These are phyloP conservation scores for Aspergillus fijiensis DNA, from an alignment of 2,329 filamentous ascomycete species.

Conservation along the genomic window DNA sequence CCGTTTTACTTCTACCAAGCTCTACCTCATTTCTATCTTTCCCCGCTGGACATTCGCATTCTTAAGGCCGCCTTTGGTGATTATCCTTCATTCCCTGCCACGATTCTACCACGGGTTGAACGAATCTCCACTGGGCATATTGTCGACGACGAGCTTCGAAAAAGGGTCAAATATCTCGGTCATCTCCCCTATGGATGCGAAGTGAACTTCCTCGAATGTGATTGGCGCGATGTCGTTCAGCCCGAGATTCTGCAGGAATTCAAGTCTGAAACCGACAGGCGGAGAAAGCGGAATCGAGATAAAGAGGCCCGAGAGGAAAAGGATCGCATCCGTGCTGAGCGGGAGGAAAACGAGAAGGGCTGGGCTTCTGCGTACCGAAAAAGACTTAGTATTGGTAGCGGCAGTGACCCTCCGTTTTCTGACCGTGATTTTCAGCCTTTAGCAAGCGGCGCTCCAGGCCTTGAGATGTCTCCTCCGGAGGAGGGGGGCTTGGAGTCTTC, in stretches of 20 bases:
- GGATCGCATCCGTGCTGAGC: constrained; percentile 77
- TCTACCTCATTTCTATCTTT: constrained; percentile 83
- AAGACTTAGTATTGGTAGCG: constrained; percentile 51
- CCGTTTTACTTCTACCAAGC: constrained; percentile 86
- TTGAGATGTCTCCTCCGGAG: constrained; percentile 44
- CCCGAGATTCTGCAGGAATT: constrained; percentile 74
- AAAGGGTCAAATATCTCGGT: constrained; percentile 79
- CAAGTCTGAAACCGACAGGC: constrained; percentile 69
- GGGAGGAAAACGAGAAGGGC: constrained; percentile 68
- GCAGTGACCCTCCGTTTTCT: constrained; percentile 51
- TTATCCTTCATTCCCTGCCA: constrained; percentile 79
- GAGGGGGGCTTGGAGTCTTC: constrained; percentile 65
- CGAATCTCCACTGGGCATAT: constrained; percentile 85
- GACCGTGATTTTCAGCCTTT: constrained; percentile 67
- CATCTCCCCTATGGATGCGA: constrained; percentile 90
- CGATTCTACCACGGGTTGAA: constrained; percentile 81
- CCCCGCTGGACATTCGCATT: constrained; percentile 87
- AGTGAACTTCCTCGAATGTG: constrained; percentile 86
- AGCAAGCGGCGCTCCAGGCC: constrained; percentile 33
- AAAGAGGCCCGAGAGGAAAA: constrained; percentile 86
- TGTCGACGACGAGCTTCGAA: constrained; percentile 80
- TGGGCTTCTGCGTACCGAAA: constrained; percentile 67
- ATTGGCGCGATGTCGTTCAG: constrained; percentile 87
- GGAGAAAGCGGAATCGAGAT: constrained; percentile 74
- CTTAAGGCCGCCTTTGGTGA: constrained; percentile 84